phyloP scores from a whole-genome alignment of 192 early-diverging fungal species.

The Dissophora ornata region DNA sequence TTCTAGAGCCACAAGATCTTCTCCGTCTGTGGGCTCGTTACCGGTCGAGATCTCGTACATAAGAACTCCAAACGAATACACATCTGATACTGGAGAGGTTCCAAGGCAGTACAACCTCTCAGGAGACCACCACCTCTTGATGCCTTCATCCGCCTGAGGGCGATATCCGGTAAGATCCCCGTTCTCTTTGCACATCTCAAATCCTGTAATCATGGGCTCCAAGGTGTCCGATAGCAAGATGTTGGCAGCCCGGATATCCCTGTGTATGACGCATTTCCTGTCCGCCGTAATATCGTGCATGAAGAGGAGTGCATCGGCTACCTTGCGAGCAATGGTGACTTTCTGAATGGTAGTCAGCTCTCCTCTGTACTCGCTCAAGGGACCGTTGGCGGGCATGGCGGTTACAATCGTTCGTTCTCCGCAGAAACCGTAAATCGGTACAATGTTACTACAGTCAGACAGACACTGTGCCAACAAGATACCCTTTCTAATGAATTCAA shows the following conservation, averaged over 20 bases:
- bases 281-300: slow-evolving; percentile 1
- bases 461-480: background rate
- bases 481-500: background rate
- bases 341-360: background rate
- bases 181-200: slow-evolving; percentile 4
- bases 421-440: slow-evolving; percentile 7
- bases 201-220: slow-evolving; percentile 12
- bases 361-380: background rate
- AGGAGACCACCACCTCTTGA: slow-evolving; percentile 3
- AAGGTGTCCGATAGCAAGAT: slow-evolving; percentile 1
- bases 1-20: slow-evolving; percentile 7
- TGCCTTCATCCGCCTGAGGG: background rate
- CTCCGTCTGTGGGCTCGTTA: background rate
- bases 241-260: slow-evolving; percentile 10
- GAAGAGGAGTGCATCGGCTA: slow-evolving; percentile 7
- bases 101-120: background rate
- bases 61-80: slow-evolving; percentile 19
- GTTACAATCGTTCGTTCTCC: slow-evolving; percentile 2
- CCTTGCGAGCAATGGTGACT: slow-evolving; percentile 15
- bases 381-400: background rate
- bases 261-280: background rate
- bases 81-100: slow-evolving; percentile 5
- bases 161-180: background rate
- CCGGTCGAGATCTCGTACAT: slow-evolving; percentile 28
- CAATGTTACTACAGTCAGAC: background rate